Percentiles rank a stretch among this genome's conserved stretches.
Conservation (phyloP, 1,284 basidiomycete genomes). For the Xanthoconium separans region DNA sequence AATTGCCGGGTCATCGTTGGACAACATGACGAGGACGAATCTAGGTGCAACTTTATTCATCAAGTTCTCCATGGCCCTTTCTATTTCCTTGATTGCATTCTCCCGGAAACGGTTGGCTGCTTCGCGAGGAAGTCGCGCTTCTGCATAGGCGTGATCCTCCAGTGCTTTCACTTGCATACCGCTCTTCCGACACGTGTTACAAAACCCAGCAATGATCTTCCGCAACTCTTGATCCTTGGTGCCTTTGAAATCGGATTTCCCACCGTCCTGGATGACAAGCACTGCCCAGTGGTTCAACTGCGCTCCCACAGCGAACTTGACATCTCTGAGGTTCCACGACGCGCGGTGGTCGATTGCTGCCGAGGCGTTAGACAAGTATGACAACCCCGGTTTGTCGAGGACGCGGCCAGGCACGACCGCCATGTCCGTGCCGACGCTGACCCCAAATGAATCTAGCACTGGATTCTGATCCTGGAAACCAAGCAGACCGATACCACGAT, state of each 20-base stretch:
- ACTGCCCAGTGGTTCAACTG: constrained; percentile 60
- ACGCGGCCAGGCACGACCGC: constrained; percentile 71
- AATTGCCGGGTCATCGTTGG: constrained; percentile 63
- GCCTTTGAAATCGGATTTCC: constrained; percentile 40
- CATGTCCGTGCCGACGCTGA: constrained; percentile 64
- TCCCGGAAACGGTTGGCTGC: constrained; percentile 10
- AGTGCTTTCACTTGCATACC: constrained; percentile 48
- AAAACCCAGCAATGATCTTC: constrained; percentile 48
- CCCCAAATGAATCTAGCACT: constrained; percentile 53
- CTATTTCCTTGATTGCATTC: constrained; percentile 23
- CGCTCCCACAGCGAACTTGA: constrained; percentile 60
- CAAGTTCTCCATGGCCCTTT: constrained; percentile 14
- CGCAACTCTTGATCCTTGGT: constrained; percentile 46
- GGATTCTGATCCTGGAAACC: constrained; percentile 53
- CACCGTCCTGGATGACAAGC: constrained; percentile 59
- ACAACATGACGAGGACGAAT: constrained; percentile 57
- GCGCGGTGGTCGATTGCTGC: constrained; percentile 57
- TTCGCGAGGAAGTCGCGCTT: constrained; percentile 7
- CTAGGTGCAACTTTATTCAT: constrained; percentile 27
- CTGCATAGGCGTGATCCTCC: not conserved
- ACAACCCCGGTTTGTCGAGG: constrained; percentile 55
- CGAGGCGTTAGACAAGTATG: constrained; percentile 46
- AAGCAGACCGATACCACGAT: constrained; percentile 56
- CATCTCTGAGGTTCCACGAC: constrained; percentile 62
- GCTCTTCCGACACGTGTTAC: constrained; percentile 52